Percentiles rank a stretch among this genome's conserved stretches.
Conservation (phyloP, 768 basidiomycete species). For the Grammothele lineata region DNA sequence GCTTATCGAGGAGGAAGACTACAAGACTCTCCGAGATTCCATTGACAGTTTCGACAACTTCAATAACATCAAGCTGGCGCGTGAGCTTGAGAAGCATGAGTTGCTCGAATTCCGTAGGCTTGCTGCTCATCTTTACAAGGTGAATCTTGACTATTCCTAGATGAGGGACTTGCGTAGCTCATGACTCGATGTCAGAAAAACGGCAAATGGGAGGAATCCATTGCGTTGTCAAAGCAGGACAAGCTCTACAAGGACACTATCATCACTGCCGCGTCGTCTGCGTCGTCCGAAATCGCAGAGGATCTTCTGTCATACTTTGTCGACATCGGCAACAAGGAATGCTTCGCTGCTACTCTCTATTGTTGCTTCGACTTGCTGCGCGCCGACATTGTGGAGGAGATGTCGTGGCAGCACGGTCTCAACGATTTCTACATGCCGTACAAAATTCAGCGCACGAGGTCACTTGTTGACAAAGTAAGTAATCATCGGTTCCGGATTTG, state of each 20-base stretch:
- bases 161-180: background rate
- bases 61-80: constrained; percentile 84
- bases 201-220: constrained; percentile 92
- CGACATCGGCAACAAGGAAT: constrained; percentile 98
- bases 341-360: constrained; percentile 87
- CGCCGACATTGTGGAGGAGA: constrained; percentile 87
- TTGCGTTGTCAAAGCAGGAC: constrained; percentile 92
- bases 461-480: constrained; percentile 68
- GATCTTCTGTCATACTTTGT: constrained; percentile 96
- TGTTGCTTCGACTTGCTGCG: constrained; percentile 95
- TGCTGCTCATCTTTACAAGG: constrained; percentile 96
- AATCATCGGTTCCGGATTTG: background rate
- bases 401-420: constrained; percentile 94
- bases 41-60: constrained; percentile 99
- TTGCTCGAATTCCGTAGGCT: constrained; percentile 93
- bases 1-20: constrained; percentile 99
- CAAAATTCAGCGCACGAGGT: constrained; percentile 82
- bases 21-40: constrained; percentile 94
- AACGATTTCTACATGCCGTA: constrained; percentile 99
- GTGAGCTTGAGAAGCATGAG: constrained; percentile 82
- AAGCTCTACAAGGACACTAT: constrained; percentile 97
- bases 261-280: constrained; percentile 84
- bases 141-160: constrained; percentile 24
- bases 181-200: constrained; percentile 78
- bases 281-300: constrained; percentile 85